phyloP scores from a whole-genome alignment of 2,329 filamentous ascomycete genomes.

The Trichoderma cornu-damae region DNA sequence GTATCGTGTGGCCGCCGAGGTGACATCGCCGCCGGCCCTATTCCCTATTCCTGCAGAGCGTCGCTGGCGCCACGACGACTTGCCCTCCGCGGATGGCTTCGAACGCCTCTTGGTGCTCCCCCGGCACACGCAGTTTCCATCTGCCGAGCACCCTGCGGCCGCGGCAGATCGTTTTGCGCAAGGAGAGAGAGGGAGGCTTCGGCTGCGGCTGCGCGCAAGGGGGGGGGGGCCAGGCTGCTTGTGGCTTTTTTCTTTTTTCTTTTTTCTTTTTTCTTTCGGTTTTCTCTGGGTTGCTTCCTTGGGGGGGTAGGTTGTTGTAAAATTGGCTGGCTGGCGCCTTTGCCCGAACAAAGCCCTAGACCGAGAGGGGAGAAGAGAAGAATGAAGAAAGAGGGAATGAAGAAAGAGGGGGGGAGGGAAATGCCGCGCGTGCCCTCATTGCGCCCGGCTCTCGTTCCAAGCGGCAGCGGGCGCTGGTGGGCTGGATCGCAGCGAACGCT shows the following conservation, averaged over 20 bases:
- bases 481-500: slow-evolving; percentile 11
- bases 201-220: too few species aligned
- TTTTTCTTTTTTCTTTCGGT: too few species aligned
- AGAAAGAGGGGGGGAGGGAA: too few species aligned
- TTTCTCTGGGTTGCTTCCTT: too few species aligned
- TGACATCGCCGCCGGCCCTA: slow-evolving; percentile 15
- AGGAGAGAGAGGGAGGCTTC: background rate
- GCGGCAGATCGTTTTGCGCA: slow-evolving; percentile 14
- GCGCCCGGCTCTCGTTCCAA: background rate
- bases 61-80: background rate
- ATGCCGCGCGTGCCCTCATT: slow-evolving; percentile 16
- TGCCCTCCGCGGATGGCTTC: background rate
- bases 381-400: too few species aligned
- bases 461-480: slow-evolving; percentile 1
- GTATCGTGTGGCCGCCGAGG: slow-evolving; percentile 10
- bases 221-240: background rate
- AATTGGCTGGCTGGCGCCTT: too few species aligned
- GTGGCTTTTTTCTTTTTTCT: background rate
- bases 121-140: slow-evolving; percentile 17
- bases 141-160: slow-evolving; percentile 16
- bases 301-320: too few species aligned
- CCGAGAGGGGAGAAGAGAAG: background rate
- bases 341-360: background rate
- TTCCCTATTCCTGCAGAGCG: slow-evolving; percentile 9
- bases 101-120: slow-evolving; percentile 10